These are phyloP conservation scores for Santalum album DNA, from an alignment of 164 flowering plant species.

Conservation along the genomic window DNA sequence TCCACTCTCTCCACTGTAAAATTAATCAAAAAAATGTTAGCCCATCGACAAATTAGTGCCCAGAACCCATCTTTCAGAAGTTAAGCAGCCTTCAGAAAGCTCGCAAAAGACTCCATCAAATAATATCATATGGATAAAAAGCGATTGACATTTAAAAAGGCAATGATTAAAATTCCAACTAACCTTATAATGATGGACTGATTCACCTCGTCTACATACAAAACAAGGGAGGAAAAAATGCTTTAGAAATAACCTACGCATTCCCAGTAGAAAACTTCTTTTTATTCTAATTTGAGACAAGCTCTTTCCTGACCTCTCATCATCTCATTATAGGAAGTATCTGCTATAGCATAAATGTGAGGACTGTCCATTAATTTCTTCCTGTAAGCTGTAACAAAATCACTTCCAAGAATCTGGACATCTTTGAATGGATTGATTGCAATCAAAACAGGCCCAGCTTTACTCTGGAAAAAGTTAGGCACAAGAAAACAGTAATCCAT, in stretches of 20 bases:
- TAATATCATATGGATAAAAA: too few relatives aligned
- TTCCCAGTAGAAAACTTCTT: not conserved
- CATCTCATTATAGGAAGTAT: constrained; percentile 69
- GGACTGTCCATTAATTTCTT: constrained; percentile 48
- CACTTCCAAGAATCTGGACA: constrained; percentile 49
- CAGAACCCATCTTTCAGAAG: too few relatives aligned
- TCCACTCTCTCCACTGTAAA: constrained; percentile 83
- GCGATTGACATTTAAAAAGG: too few relatives aligned
- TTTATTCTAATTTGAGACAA: not conserved
- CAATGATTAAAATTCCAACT: constrained; percentile 8
- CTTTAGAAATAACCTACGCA: constrained; percentile 1
- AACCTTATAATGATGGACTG: constrained; percentile 88
- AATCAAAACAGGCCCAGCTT: constrained; percentile 90
- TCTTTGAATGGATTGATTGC: constrained; percentile 91
- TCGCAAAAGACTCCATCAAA: too few relatives aligned
- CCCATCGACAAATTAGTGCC: too few relatives aligned
- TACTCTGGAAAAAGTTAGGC: constrained; percentile 44
- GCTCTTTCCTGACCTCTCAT: constrained; percentile 49
- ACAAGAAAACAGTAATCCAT: constrained; percentile 10
- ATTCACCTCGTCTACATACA: constrained; percentile 59
- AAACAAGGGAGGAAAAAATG: too few relatives aligned
- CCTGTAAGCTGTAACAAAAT: constrained; percentile 42
- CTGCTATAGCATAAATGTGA: constrained; percentile 76
- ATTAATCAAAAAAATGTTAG: not conserved
- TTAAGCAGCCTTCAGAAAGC: too few relatives aligned